Evolutionary conservation across 768 basidiomycete genomes (phyloP).

Genomic region (Pleurotus djamor): DNA sequence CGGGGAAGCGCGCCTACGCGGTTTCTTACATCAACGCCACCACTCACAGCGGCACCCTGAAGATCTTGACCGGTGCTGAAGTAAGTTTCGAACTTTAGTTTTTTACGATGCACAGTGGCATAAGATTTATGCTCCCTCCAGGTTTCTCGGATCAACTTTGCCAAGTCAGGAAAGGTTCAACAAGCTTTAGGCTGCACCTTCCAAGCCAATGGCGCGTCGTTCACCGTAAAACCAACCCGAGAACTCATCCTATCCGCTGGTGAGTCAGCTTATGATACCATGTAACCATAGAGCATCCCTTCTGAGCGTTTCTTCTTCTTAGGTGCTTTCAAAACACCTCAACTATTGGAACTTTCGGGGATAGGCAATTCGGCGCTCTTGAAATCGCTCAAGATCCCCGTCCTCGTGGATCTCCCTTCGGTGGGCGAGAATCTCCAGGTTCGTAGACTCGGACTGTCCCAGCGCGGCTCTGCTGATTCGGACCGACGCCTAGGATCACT

Average conservation of each 20-base stretch:
- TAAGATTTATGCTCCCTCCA: background rate
- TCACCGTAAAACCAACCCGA: slow-evolving; percentile 28
- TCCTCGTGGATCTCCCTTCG: slow-evolving; percentile 31
- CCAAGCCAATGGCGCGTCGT: slow-evolving; percentile 11
- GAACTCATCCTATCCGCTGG: slow-evolving; percentile 40
- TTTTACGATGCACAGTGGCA: slow-evolving; percentile 17
- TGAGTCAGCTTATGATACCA: background rate
- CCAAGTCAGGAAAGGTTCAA: background rate
- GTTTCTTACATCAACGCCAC: slow-evolving; percentile 25
- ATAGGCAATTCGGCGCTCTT: slow-evolving; percentile 30
- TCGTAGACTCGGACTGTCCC: slow-evolving; percentile 5
- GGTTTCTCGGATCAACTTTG: slow-evolving; percentile 2
- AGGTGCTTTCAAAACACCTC: slow-evolving; percentile 19
- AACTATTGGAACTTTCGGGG: slow-evolving; percentile 52
- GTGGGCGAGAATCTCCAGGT: slow-evolving; percentile 35
- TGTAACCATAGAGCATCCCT: background rate
- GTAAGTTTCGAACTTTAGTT: slow-evolving; percentile 15
- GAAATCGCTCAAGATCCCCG: slow-evolving; percentile 19
- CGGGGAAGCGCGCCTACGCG: slow-evolving; percentile 21
- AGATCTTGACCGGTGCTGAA: slow-evolving; percentile 21
- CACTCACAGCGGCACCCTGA: slow-evolving; percentile 20
- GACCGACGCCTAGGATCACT: background rate
- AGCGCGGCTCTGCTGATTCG: background rate
- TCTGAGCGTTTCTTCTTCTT: background rate
- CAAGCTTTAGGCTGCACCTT: slow-evolving; percentile 7